Conservation (phyloP, 192 early-diverging fungal species). For the Coemansia brasiliensis region DNA sequence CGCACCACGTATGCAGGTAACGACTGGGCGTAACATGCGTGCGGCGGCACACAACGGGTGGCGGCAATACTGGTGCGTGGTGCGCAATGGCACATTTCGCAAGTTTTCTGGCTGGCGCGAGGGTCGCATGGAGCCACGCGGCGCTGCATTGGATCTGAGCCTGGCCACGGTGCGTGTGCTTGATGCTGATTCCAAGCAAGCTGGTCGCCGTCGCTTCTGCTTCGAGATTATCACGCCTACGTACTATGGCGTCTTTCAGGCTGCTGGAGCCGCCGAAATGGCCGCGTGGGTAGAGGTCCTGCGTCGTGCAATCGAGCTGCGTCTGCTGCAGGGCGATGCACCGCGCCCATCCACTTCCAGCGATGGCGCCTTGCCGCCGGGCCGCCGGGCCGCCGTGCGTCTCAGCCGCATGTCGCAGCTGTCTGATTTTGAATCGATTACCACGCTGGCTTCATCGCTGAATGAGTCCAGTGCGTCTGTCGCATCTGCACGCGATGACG, state of each 20-base stretch:
- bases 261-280: constrained; percentile 66
- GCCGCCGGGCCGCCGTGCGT: constrained; percentile 8
- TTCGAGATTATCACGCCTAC: constrained; percentile 82
- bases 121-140: background rate
- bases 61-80: constrained; percentile 52
- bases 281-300: constrained; percentile 68
- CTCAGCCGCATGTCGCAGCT: constrained; percentile 30
- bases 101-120: constrained; percentile 16
- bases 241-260: constrained; percentile 71
- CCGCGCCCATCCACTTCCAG: background rate
- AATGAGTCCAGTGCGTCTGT: constrained; percentile 23
- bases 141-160: constrained; percentile 27
- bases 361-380: constrained; percentile 13
- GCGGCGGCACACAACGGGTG: constrained; percentile 23
- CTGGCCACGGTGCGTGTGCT: constrained; percentile 46
- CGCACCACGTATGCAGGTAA: background rate
- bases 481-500: constrained; percentile 4
- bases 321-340: constrained; percentile 19
- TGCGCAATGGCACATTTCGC: constrained; percentile 36
- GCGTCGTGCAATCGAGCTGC: constrained; percentile 49
- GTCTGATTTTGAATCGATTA: constrained; percentile 19
- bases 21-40: constrained; percentile 27
- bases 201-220: constrained; percentile 62
- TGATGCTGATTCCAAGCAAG: constrained; percentile 30
- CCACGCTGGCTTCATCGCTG: constrained; percentile 16